Conservation (phyloP, 805 yeast genomes). For the Torulaspora indica region DNA sequence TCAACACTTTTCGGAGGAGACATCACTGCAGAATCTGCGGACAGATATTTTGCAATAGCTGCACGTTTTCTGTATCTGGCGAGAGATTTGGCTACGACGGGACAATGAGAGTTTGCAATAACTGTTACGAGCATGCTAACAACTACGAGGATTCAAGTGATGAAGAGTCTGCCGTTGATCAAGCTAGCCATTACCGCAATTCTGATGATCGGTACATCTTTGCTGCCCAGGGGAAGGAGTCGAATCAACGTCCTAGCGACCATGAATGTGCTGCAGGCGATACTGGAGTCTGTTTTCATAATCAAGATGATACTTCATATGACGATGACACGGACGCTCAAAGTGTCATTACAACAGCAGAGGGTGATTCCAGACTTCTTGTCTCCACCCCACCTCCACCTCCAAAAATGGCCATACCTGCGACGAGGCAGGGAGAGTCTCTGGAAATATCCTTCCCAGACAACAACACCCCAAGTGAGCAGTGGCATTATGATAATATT, state of each 20-base stretch:
- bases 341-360: slow-evolving; percentile 34
- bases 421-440: slow-evolving; percentile 73
- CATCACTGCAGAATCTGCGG: slow-evolving; percentile 97
- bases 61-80: slow-evolving; percentile 71
- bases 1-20: slow-evolving; percentile 80
- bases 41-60: slow-evolving; percentile 81
- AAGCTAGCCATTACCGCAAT: slow-evolving; percentile 12
- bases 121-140: slow-evolving; percentile 59
- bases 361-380: slow-evolving; percentile 34
- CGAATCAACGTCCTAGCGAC: slow-evolving; percentile 2
- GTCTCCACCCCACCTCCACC: slow-evolving; percentile 50
- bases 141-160: slow-evolving; percentile 73
- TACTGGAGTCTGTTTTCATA: slow-evolving; percentile 8
- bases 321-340: slow-evolving; percentile 36
- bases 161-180: slow-evolving; percentile 38
- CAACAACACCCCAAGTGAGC: slow-evolving; percentile 4
- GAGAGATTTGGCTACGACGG: slow-evolving; percentile 59
- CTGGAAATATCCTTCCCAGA: slow-evolving; percentile 56
- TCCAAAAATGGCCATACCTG: slow-evolving; percentile 76
- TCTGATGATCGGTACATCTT: slow-evolving; percentile 10
- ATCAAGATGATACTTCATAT: slow-evolving; percentile 24
- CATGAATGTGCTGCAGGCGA: slow-evolving; percentile 3
- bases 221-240: slow-evolving; percentile 10
- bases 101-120: slow-evolving; percentile 69
- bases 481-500: slow-evolving; percentile 10